Conservation (phyloP, 495 filamentous ascomycete genomes). For the Achaetomiella virescens region DNA sequence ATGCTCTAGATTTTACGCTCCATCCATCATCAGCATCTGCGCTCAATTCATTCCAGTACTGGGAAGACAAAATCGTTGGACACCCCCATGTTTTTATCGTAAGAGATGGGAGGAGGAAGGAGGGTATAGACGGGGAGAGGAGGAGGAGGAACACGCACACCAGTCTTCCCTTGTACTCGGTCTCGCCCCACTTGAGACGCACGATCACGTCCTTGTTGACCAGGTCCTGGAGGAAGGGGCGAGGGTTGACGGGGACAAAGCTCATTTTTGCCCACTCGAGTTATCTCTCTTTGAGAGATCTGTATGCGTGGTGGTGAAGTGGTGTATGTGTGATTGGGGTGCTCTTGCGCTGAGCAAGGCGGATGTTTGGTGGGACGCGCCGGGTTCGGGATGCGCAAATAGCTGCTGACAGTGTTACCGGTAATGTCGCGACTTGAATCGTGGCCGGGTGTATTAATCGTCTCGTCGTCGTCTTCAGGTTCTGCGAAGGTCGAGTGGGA, state of each 20-base stretch:
- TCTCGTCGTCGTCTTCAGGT: not conserved
- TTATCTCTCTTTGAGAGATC: not conserved
- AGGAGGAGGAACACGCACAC: constrained; percentile 42
- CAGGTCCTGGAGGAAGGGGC: constrained; percentile 32
- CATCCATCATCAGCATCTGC: not conserved
- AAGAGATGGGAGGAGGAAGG: not conserved
- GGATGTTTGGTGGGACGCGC: not conserved
- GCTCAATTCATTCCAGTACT: not conserved
- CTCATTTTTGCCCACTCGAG: constrained; percentile 16
- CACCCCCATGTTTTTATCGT: no score
- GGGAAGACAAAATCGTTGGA: not conserved
- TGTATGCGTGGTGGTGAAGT: no score
- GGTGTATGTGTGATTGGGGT: not conserved
- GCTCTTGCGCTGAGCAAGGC: not conserved
- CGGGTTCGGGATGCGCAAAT: not conserved
- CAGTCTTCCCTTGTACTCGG: constrained; percentile 88
- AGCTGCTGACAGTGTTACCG: no score
- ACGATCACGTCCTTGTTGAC: constrained; percentile 87
- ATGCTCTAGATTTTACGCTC: constrained; percentile 46
- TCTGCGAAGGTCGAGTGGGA: not conserved
- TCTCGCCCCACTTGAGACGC: constrained; percentile 94
- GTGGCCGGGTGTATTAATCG: not conserved
- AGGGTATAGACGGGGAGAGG: not conserved
- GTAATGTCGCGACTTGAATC: no score
- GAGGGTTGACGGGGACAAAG: constrained; percentile 32